Percentiles rank a stretch among this genome's conserved stretches.
Evolutionary conservation across 768 basidiomycete species (phyloP).

Genomic region (Gyrodon lividus): DNA sequence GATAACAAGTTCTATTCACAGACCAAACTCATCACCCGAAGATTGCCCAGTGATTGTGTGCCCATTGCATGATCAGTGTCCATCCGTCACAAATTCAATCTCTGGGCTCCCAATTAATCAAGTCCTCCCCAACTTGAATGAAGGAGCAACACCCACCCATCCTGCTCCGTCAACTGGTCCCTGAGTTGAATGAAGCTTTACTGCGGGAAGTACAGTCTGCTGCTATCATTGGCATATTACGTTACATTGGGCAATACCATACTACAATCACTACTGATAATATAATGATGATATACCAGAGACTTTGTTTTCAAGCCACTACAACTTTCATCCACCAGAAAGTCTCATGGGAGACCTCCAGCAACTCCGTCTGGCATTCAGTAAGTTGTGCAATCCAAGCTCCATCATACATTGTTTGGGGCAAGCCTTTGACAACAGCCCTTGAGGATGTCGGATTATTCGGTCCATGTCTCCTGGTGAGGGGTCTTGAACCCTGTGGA

Average conservation of each 20-base stretch:
- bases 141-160: neutral
- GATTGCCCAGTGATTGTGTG: neutral
- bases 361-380: neutral
- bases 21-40: neutral
- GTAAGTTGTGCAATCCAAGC: constrained; percentile 4
- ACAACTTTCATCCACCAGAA: constrained; percentile 4
- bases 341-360: neutral
- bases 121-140: neutral
- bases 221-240: too few species aligned
- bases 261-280: too few species aligned
- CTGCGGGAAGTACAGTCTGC: neutral
- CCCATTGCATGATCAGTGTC: neutral
- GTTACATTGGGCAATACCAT: too few species aligned
- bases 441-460: neutral
- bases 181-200: neutral
- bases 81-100: neutral
- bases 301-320: neutral
- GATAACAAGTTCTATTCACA: neutral
- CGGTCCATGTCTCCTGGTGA: neutral
- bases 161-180: neutral
- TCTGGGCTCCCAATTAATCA: neutral
- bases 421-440: neutral
- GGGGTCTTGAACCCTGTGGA: neutral
- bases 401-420: neutral
- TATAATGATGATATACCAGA: neutral